Evolutionary conservation across 768 basidiomycete species (phyloP).

Genomic region (Tubosaeta brunneosetosa): DNA sequence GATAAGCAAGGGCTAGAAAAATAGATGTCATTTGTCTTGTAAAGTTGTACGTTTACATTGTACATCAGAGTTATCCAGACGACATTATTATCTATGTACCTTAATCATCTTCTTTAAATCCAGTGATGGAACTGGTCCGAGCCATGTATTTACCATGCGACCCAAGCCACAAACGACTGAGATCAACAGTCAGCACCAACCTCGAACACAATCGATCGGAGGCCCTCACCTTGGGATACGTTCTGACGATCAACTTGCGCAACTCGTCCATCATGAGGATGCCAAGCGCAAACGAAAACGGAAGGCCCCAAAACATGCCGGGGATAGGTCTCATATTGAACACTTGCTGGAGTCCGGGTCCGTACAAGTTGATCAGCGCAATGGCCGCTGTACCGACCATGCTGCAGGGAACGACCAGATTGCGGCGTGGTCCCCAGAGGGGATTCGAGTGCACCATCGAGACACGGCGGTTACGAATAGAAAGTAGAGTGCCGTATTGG

Average conservation of each 20-base stretch:
- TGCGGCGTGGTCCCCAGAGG: conserved; percentile 37
- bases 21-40: neutral
- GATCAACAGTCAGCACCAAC: neutral
- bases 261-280: conserved; percentile 43
- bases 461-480: conserved; percentile 28
- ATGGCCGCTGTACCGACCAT: conserved; percentile 31
- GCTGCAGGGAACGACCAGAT: conserved; percentile 29
- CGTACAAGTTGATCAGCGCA: conserved; percentile 34
- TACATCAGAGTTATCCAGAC: neutral
- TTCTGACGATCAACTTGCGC: conserved; percentile 42
- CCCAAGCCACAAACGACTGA: conserved; percentile 24
- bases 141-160: conserved; percentile 14
- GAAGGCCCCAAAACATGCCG: conserved; percentile 42
- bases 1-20: too few relatives aligned
- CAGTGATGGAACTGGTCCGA: neutral
- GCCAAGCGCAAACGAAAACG: conserved; percentile 38
- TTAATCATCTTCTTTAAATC: neutral
- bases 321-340: conserved; percentile 40
- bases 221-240: conserved; percentile 37
- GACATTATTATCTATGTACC: neutral
- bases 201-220: too few relatives aligned
- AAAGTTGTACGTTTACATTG: neutral
- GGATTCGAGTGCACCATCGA: conserved; percentile 26
- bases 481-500: conserved; percentile 22
- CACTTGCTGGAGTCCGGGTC: conserved; percentile 24